These are phyloP conservation scores for Perilla frutescens DNA, from an alignment of 257 asterid genomes.

Conservation along the genomic window DNA sequence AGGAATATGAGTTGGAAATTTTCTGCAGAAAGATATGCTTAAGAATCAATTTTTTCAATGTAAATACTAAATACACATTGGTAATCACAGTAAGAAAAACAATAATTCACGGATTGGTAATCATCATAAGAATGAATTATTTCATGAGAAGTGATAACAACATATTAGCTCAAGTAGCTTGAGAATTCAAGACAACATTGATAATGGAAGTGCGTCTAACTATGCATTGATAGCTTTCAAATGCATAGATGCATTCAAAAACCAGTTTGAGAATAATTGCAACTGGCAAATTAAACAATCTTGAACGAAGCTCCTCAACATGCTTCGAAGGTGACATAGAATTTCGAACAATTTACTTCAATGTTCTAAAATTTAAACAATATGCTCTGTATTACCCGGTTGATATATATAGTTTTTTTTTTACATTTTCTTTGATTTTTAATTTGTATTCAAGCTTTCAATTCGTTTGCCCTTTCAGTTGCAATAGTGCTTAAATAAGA, in stretches of 20 bases:
- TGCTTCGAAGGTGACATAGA: not conserved
- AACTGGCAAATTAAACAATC: no score
- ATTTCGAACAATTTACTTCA: not conserved
- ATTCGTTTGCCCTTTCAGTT: not conserved
- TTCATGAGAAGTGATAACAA: no score
- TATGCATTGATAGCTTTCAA: not conserved
- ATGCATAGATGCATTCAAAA: not conserved
- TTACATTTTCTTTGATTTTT: not conserved
- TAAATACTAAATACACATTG: no score
- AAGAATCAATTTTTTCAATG: no score
- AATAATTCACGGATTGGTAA: not conserved
- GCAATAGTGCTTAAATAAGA: not conserved
- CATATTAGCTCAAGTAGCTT: conserved; percentile 9
- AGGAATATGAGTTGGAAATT: no score
- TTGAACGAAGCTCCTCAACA: no score
- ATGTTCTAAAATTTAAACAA: not conserved
- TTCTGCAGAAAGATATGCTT: no score
- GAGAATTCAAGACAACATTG: conserved; percentile 20
- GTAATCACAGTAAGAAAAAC: not conserved
- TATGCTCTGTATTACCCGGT: not conserved
- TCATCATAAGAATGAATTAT: no score
- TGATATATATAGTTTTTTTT: not conserved
- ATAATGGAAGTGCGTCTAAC: not conserved
- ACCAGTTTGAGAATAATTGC: not conserved
- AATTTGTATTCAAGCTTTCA: not conserved